Evolutionary conservation across 306 rosid genomes (phyloP), one percentile per base, ranked within the genome.

Genomic region (Macrotyloma uniflorum): DNA sequence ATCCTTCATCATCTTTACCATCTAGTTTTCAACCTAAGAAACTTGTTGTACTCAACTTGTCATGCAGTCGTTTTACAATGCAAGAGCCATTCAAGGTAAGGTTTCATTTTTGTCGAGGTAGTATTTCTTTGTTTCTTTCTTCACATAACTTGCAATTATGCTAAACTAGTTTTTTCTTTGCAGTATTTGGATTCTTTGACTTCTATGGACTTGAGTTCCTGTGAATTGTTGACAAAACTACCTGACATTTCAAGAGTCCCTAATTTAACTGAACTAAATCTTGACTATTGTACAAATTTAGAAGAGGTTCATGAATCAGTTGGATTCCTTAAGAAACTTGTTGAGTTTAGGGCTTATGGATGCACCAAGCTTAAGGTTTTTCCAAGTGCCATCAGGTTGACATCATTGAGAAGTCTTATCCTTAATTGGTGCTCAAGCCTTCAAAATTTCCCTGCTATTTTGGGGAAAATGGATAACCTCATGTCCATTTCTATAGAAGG

Each of bases 371-470:
- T 83, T 30, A 74, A 19, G 40, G 66, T 1, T 67, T 81, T 81
- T 58, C 80, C 80, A 68, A 30, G 7, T 57, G 46, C 42, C 66
- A 46, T 81, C 6, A 74, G 54, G 53, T 38, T 82, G 79, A 65
- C 76, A 74, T 82, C 88, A 68, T 54, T 85, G 64, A 45, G 42
- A 79, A 75, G 23, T 76, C 69, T 85, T 53, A 54, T 82, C 69
- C 86, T 82, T 19, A 65, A 64, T 70, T 79, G 82, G 83, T 79
- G 89, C 47, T 82, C 84, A 54, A 82, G 82, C 49, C 82, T 82
- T 67, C 69, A 65, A 26, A 79, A 14, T 9, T 82, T 85, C 51
- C 89, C 89, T 6, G 71, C 77, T n/a, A 75, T 85, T 74, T 32
- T 55, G 46, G 86, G 73, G 1, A 76, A 65, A 70, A 85, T 85